Evolutionary conservation across 2,329 filamentous ascomycete species (phyloP), one percentile per base, ranked within the genome.

Genomic region (Aureobasidium sp.): DNA sequence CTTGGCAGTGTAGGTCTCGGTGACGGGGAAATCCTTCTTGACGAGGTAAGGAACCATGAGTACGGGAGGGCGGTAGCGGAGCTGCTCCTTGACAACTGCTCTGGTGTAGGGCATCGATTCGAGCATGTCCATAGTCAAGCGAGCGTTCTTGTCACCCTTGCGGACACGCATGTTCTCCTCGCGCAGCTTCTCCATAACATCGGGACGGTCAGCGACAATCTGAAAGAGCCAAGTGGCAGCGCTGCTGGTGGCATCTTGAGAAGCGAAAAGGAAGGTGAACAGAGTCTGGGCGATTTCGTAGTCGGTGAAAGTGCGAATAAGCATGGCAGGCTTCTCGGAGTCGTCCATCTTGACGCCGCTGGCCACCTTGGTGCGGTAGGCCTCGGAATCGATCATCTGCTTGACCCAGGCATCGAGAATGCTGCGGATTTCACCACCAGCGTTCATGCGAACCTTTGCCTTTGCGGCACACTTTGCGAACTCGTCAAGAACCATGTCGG

Each of bases 361-460:
- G 61, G 85, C 90, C 68, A 91, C 78, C 63, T 88, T 88, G 75
- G 92, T 85, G 63, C 87, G 86, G 82, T 93, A 97, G 64, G 79
- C 83, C 73, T 90, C 85, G 5, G 90, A 96, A 62, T 94, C 86
- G 67, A 95, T 81, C 85, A 97, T 96, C 66, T 86, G 81, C 78
- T 89, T 85, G 69, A 97, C 80, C 94, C 94, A 99, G 63, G 85
- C 89, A 73, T 99, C 94, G 85, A 97, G 90, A 76, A 97, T 97
- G 75, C 93, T 97, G 66, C 86, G 88, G 62, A 93, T 79, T 62
- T 93, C 85, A 66, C 91, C 92, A 70, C 92, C 93, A 47, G 89
- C 89, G 65, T 85, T 86, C 89, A 97, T 74, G 49, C 73, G 62
- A 42, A 89, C 86, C 81, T 94, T 96, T 78, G 88, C 88, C 82